Conservation (phyloP, 2,329 filamentous ascomycete species). For the Colletotrichum truncatum region DNA sequence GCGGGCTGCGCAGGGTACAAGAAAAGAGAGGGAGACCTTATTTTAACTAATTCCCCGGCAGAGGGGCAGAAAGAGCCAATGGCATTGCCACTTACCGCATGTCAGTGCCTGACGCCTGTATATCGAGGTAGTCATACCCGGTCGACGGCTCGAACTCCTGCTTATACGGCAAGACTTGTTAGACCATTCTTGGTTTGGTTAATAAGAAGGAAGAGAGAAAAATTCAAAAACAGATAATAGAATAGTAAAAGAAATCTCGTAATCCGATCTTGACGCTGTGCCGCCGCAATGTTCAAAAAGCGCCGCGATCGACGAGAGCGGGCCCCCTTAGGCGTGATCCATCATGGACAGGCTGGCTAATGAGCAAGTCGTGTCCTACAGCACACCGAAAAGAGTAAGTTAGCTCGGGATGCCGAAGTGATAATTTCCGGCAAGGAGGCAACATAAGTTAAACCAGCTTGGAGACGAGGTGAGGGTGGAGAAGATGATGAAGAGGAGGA, state of each 20-base stretch:
- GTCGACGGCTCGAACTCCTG: conserved; percentile 67
- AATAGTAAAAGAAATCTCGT: conserved; percentile 11
- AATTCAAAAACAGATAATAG: not conserved
- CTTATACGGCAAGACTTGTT: conserved; percentile 40
- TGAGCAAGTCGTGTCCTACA: conserved; percentile 1
- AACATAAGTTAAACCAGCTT: conserved; percentile 1
- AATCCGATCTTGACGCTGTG: conserved; percentile 22
- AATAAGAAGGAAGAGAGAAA: too few relatives aligned
- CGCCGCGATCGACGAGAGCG: not conserved
- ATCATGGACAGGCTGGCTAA: conserved; percentile 8
- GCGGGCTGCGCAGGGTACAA: not conserved
- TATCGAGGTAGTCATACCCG: conserved; percentile 64
- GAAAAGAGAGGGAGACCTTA: not conserved
- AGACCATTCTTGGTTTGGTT: conserved; percentile 34
- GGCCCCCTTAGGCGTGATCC: conserved; percentile 15
- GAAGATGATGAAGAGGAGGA: too few relatives aligned
- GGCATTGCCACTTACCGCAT: conserved; percentile 59
- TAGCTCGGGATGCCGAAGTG: conserved; percentile 8
- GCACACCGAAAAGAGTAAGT: conserved; percentile 1
- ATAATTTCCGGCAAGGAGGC: conserved; percentile 12
- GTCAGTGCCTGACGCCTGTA: conserved; percentile 58
- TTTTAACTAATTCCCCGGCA: not conserved
- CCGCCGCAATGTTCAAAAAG: conserved; percentile 8
- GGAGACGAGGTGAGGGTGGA: not conserved
- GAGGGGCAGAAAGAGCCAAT: conserved; percentile 27